Base-by-base conservation (phyloP, 164 flowering plant species). In the Liquidambar formosana region DNA sequence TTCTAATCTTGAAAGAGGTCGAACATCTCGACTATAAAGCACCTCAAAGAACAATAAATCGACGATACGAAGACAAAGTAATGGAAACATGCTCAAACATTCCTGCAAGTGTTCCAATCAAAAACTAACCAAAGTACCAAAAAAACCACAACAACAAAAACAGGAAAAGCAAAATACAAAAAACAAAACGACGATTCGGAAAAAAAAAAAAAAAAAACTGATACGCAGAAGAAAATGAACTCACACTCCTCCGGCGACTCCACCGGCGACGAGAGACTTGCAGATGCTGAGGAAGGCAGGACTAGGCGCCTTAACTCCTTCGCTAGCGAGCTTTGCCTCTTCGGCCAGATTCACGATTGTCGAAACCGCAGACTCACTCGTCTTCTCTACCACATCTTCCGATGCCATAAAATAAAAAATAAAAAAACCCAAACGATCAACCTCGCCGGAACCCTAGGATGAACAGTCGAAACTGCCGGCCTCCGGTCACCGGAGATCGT, bases 161-260 rank as follows among this genome's bases (percentile, higher is more conserved):
- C n/a, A n/a, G n/a, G n/a, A n/a, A n/a, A n/a, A n/a, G n/a, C n/a
- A n/a, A n/a, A n/a, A n/a, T n/a, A n/a, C n/a, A n/a, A n/a, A 33
- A 33, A 33, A 33, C 4, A 6, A 33, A 33, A 33, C 6, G 41
- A 33, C 6, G 41, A 33, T 33, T 33, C 41, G 6, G 41, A 2
- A 2, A 33, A 33, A 71, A 18, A 27, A 33, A 63, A 56, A 21
- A 22, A 1, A 45, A 21, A 59, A 16, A 22, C 41, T 2, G 41
- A 33, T 10, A 0, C 28, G 21, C 28, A 21, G 10, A 57, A 25
- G 51, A 52, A 48, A 47, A 15, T 25, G 41, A 69, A 78, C 97
- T 82, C 74, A 94, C 98, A 94, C 90, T 86, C 94, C 98, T 5
- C 98, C 98, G 49, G 97, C 97, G 59, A 94, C 82, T 12, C 98